Conservation (phyloP, 306 rosid species). For the Oemleria cerasiformis region DNA sequence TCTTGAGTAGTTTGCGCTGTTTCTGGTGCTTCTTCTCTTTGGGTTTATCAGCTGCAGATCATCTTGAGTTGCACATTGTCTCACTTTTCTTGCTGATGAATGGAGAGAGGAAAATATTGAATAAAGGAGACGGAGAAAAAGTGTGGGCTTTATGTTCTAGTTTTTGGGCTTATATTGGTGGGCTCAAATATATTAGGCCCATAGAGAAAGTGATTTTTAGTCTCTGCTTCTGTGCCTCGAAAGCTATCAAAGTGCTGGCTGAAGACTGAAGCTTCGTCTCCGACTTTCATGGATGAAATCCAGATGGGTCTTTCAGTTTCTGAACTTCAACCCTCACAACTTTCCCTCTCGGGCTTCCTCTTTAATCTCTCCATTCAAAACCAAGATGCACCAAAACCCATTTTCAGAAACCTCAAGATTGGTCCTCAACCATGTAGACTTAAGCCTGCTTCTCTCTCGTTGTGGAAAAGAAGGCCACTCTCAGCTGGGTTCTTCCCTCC, state of each 20-base stretch:
- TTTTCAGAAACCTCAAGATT: slow-evolving; percentile 31
- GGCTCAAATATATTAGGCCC: background rate
- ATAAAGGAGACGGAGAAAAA: no score
- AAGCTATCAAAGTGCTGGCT: background rate
- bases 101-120: no score
- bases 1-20: no score
- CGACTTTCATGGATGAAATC: slow-evolving; percentile 71
- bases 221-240: background rate
- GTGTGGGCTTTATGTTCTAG: background rate
- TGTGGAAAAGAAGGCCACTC: slow-evolving; percentile 55
- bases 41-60: background rate
- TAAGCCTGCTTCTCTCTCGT: slow-evolving; percentile 44
- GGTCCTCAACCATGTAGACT: slow-evolving; percentile 47
- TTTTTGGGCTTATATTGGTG: background rate
- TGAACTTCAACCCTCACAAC: slow-evolving; percentile 28
- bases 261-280: slow-evolving; percentile 1
- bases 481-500: slow-evolving; percentile 71
- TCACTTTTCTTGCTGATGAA: no score
- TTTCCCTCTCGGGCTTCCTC: slow-evolving; percentile 42
- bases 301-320: slow-evolving; percentile 50
- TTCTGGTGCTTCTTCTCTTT: no score
- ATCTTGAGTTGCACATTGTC: no score
- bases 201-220: background rate
- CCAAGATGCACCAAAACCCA: slow-evolving; percentile 32
- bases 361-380: slow-evolving; percentile 33